A percentile compares a stretch with the other conserved stretches of the same genome.
phyloP scores from a whole-genome alignment of 2,329 filamentous ascomycete species.

The Fonsecaea erecta region DNA sequence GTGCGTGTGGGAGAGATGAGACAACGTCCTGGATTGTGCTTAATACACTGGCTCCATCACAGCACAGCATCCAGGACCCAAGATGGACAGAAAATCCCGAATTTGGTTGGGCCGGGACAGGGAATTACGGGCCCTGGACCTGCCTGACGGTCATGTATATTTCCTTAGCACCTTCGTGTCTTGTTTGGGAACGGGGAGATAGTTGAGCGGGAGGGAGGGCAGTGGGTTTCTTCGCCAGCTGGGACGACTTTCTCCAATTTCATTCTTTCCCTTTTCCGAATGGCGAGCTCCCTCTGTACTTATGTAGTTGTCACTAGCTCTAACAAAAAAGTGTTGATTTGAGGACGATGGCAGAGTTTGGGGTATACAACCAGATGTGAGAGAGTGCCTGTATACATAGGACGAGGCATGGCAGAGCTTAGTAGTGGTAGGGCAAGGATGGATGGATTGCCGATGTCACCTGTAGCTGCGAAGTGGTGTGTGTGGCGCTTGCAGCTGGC shows the following conservation, averaged over 20 bases:
- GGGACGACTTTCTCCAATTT: conserved; percentile 11
- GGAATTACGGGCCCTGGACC: conserved; percentile 10
- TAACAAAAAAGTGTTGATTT: background rate
- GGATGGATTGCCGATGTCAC: background rate
- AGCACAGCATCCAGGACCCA: conserved; percentile 10
- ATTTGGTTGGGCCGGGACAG: conserved; percentile 6
- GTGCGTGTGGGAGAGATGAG: too few species aligned
- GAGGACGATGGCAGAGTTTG: background rate
- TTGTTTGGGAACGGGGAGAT: conserved; percentile 20
- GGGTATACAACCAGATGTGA: background rate
- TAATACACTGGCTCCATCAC: conserved; percentile 28
- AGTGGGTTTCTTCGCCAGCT: conserved; percentile 8
- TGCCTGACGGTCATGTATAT: conserved; percentile 33
- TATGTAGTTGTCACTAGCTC: background rate
- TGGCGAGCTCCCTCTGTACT: conserved; percentile 2
- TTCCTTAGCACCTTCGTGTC: conserved; percentile 29
- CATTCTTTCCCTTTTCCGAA: conserved; percentile 14
- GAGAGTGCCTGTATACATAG: too few species aligned
- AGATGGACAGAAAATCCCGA: conserved; percentile 2
- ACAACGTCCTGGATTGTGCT: conserved; percentile 34
- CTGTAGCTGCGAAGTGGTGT: background rate
- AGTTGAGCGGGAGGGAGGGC: conserved; percentile 8
- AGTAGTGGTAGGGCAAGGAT: too few species aligned
- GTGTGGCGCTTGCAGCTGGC: background rate
- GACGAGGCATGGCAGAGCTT: too few species aligned